These are phyloP conservation scores for Pseudopithomyces chartarum DNA, from an alignment of 2,329 filamentous ascomycete genomes.

Conservation along the genomic window DNA sequence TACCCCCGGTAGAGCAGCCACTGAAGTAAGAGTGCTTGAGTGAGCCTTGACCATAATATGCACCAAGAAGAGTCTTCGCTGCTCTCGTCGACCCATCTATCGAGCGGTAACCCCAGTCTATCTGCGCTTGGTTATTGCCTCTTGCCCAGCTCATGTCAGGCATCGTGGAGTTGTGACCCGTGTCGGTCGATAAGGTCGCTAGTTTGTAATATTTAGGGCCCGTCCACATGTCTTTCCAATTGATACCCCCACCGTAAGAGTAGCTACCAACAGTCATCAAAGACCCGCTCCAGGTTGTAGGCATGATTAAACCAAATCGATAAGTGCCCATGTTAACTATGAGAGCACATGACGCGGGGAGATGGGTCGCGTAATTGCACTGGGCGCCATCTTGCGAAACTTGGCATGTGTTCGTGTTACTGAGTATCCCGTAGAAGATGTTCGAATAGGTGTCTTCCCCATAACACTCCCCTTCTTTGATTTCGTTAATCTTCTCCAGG, in stretches of 20 bases:
- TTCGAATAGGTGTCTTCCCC: background rate
- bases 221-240: background rate
- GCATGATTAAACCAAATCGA: conserved; percentile 1
- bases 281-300: background rate
- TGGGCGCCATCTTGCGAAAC: background rate
- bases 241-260: background rate
- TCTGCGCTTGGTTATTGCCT: background rate
- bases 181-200: background rate
- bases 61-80: background rate
- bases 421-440: background rate
- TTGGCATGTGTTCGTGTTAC: background rate
- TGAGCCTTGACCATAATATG: background rate
- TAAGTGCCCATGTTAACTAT: background rate
- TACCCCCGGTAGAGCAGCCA: conserved; percentile 1
- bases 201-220: background rate
- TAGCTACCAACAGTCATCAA: background rate
- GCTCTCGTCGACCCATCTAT: background rate
- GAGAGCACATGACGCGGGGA: conserved; percentile 4
- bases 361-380: background rate
- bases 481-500: background rate
- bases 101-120: conserved; percentile 2
- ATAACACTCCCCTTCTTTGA: background rate
- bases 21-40: background rate
- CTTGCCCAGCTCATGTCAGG: background rate
- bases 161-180: conserved; percentile 1